Conservation (phyloP, 2,329 filamentous ascomycete species). For the Macrophomina pseudophaseolina region DNA sequence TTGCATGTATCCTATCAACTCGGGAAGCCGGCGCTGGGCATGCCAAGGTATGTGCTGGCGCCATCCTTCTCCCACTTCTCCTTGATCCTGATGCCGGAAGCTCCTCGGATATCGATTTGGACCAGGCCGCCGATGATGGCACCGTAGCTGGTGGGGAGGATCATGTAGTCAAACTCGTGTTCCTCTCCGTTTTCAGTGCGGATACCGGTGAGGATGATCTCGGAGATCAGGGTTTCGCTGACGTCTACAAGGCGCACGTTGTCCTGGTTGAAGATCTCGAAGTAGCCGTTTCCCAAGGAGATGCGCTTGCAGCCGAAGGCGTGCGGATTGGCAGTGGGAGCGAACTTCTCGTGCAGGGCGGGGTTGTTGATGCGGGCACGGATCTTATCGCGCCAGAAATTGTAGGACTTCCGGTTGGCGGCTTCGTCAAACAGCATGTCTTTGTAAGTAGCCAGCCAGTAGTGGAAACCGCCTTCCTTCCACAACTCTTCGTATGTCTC, state of each 20-base stretch:
- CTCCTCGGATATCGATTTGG: slow-evolving; percentile 43
- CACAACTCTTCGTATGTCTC: slow-evolving; percentile 27
- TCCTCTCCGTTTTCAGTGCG: slow-evolving; percentile 55
- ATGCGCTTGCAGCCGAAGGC: slow-evolving; percentile 31
- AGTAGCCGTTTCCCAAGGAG: slow-evolving; percentile 36
- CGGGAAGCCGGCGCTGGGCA: slow-evolving; percentile 48
- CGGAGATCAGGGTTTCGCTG: slow-evolving; percentile 46
- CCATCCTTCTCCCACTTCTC: slow-evolving; percentile 25
- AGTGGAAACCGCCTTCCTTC: slow-evolving; percentile 35
- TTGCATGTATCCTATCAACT: slow-evolving; percentile 57
- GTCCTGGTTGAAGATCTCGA: slow-evolving; percentile 44
- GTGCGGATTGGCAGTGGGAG: slow-evolving; percentile 32
- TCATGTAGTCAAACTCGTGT: slow-evolving; percentile 59
- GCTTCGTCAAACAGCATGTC: slow-evolving; percentile 33
- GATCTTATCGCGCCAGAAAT: slow-evolving; percentile 34
- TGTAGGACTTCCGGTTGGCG: slow-evolving; percentile 35
- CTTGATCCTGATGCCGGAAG: slow-evolving; percentile 32
- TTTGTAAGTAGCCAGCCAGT: slow-evolving; percentile 36
- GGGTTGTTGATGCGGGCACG: slow-evolving; percentile 32
- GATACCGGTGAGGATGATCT: slow-evolving; percentile 55
- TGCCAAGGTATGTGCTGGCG: slow-evolving; percentile 44
- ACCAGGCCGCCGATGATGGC: slow-evolving; percentile 43
- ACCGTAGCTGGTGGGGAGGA: slow-evolving; percentile 53
- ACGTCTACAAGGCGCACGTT: slow-evolving; percentile 56
- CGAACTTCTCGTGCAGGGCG: slow-evolving; percentile 32